Conservation (phyloP, 2,329 filamentous ascomycete genomes). For the Thielaviopsis populi region DNA sequence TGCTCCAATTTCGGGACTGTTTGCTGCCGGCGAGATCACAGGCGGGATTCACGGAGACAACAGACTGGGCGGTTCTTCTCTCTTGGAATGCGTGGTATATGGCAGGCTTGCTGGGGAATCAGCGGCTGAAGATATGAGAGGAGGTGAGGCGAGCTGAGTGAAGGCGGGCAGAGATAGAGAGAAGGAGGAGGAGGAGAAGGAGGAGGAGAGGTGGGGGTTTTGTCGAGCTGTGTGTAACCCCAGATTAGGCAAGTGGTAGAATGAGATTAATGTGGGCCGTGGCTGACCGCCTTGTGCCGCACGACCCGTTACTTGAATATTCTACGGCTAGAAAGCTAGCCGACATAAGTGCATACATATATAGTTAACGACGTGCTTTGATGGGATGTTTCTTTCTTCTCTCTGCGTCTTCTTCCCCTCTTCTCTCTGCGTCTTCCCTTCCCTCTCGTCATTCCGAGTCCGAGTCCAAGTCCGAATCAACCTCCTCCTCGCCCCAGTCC, state of each 20-base stretch:
- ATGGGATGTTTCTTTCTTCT: not conserved
- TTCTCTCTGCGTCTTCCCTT: not conserved
- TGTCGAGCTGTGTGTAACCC: not conserved
- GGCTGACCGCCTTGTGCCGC: not conserved
- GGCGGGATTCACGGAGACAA: slow-evolving; percentile 51
- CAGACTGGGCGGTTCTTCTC: slow-evolving; percentile 43
- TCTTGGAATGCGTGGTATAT: slow-evolving; percentile 50
- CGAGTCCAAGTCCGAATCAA: slow-evolving; percentile 19
- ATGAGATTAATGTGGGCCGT: not conserved
- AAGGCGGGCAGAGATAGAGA: not conserved
- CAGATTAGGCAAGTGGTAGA: not conserved
- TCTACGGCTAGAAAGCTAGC: not conserved
- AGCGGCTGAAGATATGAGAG: slow-evolving; percentile 24
- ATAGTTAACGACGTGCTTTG: not conserved
- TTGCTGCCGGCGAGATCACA: slow-evolving; percentile 49
- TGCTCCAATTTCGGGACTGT: slow-evolving; percentile 38
- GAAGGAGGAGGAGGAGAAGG: not conserved
- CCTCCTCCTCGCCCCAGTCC: slow-evolving; percentile 42
- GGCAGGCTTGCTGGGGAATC: slow-evolving; percentile 40
- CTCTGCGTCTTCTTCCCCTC: not conserved
- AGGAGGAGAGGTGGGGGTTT: not conserved
- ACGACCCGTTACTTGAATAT: not conserved
- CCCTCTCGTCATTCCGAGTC: not conserved
- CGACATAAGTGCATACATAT: not conserved
- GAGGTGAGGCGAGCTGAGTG: not conserved